A percentile compares a stretch with the other conserved stretches of the same genome.
Evolutionary conservation across 2,329 filamentous ascomycete species (phyloP).

Genomic region (Botryotinia globosa): DNA sequence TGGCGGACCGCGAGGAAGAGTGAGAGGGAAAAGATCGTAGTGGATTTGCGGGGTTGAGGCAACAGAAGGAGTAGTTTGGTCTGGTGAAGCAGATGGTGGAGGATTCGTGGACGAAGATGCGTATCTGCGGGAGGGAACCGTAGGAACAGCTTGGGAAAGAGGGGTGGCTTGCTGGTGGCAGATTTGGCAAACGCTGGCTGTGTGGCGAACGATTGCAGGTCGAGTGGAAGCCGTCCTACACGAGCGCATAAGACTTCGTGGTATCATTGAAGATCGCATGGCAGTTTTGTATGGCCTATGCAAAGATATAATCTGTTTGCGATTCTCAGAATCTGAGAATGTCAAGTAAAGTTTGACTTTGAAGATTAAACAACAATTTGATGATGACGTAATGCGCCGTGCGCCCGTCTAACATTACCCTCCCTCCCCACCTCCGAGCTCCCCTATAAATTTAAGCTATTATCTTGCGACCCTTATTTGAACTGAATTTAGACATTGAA

Average conservation of each 20-base stretch:
- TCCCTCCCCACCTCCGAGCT: background rate
- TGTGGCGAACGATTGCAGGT: background rate
- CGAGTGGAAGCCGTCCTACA: background rate
- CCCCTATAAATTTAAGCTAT: background rate
- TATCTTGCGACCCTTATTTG: background rate
- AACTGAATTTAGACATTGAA: no score
- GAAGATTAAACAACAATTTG: background rate
- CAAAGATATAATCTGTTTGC: background rate
- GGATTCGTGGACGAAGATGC: background rate
- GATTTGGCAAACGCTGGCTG: background rate
- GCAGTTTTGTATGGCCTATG: background rate
- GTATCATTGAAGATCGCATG: constrained; percentile 15
- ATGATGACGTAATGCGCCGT: constrained; percentile 6
- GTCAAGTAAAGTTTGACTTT: background rate
- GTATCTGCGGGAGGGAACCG: background rate
- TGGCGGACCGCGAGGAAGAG: constrained; percentile 74
- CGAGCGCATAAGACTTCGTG: constrained; percentile 5
- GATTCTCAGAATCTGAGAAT: background rate
- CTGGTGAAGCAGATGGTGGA: background rate
- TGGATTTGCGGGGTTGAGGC: constrained; percentile 50
- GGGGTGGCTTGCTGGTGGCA: constrained; percentile 3
- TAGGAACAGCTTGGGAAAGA: background rate
- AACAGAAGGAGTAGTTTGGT: background rate
- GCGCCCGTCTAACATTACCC: background rate
- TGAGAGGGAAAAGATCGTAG: constrained; percentile 85